A percentile compares a stretch with the other conserved stretches of the same genome.
phyloP scores from a whole-genome alignment of 805 yeast species.

The Wickerhamomyces pijperi region DNA sequence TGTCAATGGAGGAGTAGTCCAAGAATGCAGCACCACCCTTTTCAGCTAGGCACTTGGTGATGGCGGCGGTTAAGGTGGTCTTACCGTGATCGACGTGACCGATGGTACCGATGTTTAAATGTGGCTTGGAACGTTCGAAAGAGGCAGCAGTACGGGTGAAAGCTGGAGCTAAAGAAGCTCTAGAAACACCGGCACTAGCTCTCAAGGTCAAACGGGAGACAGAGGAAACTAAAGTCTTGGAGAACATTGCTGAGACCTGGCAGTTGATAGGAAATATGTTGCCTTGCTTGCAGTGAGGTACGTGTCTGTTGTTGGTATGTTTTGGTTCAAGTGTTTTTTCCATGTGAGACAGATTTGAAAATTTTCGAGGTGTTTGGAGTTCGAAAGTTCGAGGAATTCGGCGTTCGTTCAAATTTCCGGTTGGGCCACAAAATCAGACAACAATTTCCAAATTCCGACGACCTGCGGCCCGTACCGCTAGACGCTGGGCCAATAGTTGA shows the following conservation, averaged over 20 bases:
- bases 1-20: constrained; percentile 89
- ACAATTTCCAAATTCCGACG: too few species aligned
- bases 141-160: constrained; percentile 43
- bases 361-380: too few species aligned
- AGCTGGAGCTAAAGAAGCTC: not conserved
- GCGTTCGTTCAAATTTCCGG: too few species aligned
- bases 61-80: constrained; percentile 96
- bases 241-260: not conserved
- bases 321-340: too few species aligned
- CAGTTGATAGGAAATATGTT: not conserved
- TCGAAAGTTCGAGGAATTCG: too few species aligned
- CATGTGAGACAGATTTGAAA: too few species aligned
- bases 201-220: constrained; percentile 7
- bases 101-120: constrained; percentile 93
- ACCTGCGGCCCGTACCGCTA: too few species aligned
- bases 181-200: constrained; percentile 4
- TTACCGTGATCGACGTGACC: constrained; percentile 99
- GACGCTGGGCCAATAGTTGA: too few species aligned
- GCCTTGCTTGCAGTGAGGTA: not conserved
- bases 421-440: too few species aligned
- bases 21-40: constrained; percentile 88
- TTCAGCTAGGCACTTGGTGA: constrained; percentile 84
- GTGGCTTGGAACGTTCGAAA: constrained; percentile 93
- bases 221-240: constrained; percentile 3
- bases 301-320: not conserved